phyloP scores from a whole-genome alignment of 805 yeast genomes.

The Candida germanica region DNA sequence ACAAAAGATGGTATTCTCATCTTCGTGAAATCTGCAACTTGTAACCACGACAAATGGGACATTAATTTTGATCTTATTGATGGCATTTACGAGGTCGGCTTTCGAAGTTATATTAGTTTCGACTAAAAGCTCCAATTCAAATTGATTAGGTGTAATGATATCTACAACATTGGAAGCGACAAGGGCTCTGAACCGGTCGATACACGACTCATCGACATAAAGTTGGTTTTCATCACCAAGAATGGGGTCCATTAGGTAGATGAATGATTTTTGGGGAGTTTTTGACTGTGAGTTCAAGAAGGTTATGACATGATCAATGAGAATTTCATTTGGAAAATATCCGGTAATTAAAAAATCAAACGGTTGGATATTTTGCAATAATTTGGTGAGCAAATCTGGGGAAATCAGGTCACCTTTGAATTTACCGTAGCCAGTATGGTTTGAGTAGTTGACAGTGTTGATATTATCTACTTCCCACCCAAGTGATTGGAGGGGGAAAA shows the following conservation, averaged over 20 bases:
- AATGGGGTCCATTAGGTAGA: constrained; percentile 73
- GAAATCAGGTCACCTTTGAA: constrained; percentile 56
- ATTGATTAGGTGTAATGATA: constrained; percentile 86
- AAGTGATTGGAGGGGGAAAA: constrained; percentile 78
- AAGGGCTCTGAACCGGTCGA: constrained; percentile 25
- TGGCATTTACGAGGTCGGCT: constrained; percentile 43
- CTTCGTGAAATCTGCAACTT: constrained; percentile 27
- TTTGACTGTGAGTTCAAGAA: background rate
- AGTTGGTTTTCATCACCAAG: constrained; percentile 76
- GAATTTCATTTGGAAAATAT: constrained; percentile 57
- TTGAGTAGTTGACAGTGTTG: constrained; percentile 84
- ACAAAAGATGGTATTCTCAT: constrained; percentile 22
- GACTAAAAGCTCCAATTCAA: constrained; percentile 74
- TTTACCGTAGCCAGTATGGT: constrained; percentile 85
- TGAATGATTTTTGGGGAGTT: background rate
- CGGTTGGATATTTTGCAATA: constrained; percentile 40
- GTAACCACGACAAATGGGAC: constrained; percentile 67
- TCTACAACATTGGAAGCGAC: constrained; percentile 65
- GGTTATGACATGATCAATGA: constrained; percentile 32
- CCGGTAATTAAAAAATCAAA: constrained; percentile 58
- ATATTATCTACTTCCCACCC: constrained; percentile 94
- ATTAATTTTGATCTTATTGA: constrained; percentile 49
- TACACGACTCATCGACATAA: constrained; percentile 54
- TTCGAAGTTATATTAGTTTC: constrained; percentile 44
- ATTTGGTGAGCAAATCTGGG: constrained; percentile 31